phyloP scores from a whole-genome alignment of 1,284 basidiomycete genomes.

The Tilletia setariae region DNA sequence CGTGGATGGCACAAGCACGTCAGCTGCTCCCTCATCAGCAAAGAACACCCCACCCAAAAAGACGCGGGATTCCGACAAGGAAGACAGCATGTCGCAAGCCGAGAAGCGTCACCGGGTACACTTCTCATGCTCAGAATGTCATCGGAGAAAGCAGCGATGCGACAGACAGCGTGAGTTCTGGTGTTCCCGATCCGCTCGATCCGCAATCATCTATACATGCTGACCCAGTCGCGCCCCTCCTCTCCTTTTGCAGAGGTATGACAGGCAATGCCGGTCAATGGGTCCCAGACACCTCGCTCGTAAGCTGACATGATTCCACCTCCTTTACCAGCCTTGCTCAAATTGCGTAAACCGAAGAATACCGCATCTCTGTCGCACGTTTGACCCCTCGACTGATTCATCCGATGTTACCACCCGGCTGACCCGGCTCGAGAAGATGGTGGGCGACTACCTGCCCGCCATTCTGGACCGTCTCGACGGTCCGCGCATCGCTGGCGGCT shows the following conservation, averaged over 20 bases:
- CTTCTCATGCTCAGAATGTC: conserved; percentile 48
- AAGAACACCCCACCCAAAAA: neutral
- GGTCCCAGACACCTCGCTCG: neutral
- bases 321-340: conserved; percentile 34
- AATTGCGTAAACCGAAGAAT: conserved; percentile 51
- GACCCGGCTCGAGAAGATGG: conserved; percentile 31
- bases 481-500: conserved; percentile 7
- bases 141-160: conserved; percentile 37
- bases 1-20: neutral
- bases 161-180: conserved; percentile 36
- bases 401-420: conserved; percentile 40
- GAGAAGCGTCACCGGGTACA: conserved; percentile 46
- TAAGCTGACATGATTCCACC: neutral
- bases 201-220: conserved; percentile 48
- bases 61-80: neutral
- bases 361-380: conserved; percentile 47
- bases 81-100: neutral
- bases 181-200: conserved; percentile 39
- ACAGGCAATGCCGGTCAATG: no score
- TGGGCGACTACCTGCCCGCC: conserved; percentile 33
- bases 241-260: no score
- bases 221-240: conserved; percentile 43
- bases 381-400: conserved; percentile 42
- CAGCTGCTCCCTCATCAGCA: neutral
- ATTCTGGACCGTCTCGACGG: conserved; percentile 28